These are phyloP conservation scores for Pouteria glomerata DNA, from an alignment of 148 eudicot genomes.

Conservation along the genomic window DNA sequence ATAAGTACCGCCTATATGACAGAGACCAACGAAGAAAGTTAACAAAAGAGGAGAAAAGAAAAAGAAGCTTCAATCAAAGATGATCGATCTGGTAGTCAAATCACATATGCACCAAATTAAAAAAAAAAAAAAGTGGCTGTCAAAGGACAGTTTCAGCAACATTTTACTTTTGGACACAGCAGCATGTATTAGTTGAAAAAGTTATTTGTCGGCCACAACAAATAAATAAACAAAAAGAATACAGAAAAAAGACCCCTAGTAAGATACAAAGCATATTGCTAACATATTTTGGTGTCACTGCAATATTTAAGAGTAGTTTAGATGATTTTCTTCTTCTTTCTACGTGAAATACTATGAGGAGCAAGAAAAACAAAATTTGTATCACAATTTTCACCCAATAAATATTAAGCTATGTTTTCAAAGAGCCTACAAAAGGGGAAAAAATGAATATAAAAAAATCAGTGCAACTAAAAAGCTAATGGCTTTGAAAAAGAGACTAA, in stretches of 20 bases:
- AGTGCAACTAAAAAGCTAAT: too few relatives aligned
- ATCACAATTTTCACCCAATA: background rate
- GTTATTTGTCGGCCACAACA: background rate
- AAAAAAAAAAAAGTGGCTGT: too few relatives aligned
- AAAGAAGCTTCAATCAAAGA: background rate
- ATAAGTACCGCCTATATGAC: background rate
- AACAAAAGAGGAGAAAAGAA: too few relatives aligned
- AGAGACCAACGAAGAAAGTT: background rate
- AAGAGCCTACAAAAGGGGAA: too few relatives aligned
- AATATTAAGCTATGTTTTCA: background rate
- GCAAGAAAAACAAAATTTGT: background rate
- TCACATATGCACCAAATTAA: too few relatives aligned
- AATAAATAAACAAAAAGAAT: too few relatives aligned
- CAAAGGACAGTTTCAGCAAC: background rate
- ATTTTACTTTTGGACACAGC: background rate
- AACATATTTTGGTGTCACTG: background rate
- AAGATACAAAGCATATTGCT: background rate
- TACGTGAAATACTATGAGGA: too few relatives aligned
- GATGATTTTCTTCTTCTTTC: too few relatives aligned
- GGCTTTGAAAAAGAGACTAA: background rate
- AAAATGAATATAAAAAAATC: too few relatives aligned
- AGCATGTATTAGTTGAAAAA: background rate
- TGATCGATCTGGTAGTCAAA: background rate
- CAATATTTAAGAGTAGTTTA: background rate
- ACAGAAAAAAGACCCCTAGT: background rate